Conservation (phyloP, 805 yeast species). For the Barnettozyma botsteinii region DNA sequence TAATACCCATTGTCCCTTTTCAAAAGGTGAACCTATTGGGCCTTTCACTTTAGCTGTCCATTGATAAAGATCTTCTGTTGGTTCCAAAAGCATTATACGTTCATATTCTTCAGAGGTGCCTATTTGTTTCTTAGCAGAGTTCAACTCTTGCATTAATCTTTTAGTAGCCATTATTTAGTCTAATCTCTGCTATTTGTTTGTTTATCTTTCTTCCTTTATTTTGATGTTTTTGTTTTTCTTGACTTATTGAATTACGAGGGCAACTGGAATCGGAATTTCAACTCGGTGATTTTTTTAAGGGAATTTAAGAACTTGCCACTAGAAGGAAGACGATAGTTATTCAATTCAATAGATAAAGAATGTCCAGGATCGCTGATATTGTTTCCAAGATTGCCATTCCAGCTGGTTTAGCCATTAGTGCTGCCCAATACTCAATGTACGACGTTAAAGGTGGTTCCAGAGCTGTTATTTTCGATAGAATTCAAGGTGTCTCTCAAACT, state of each 20-base stretch:
- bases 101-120: slow-evolving; percentile 14
- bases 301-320: slow-evolving; percentile 9
- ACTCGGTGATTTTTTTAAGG: not conserved
- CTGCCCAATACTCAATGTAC: slow-evolving; percentile 78
- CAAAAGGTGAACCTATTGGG: slow-evolving; percentile 47
- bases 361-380: slow-evolving; percentile 37
- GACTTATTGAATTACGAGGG: not conserved
- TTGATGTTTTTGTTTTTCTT: not conserved
- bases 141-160: slow-evolving; percentile 34
- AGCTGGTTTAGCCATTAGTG: slow-evolving; percentile 59
- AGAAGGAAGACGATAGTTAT: no score
- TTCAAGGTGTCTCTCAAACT: slow-evolving; percentile 79
- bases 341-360: slow-evolving; percentile 11
- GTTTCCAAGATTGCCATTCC: slow-evolving; percentile 58
- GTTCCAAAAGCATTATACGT: slow-evolving; percentile 38
- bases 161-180: slow-evolving; percentile 24
- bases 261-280: not conserved
- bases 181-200: not conserved
- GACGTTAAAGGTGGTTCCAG: slow-evolving; percentile 95
- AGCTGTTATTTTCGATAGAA: slow-evolving; percentile 91
- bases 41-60: slow-evolving; percentile 53
- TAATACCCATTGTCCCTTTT: slow-evolving; percentile 47
- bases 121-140: slow-evolving; percentile 27
- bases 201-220: not conserved
- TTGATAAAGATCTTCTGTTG: slow-evolving; percentile 40